Base-by-base conservation (phyloP, 768 basidiomycete species). In the Suillus clintonianus region DNA sequence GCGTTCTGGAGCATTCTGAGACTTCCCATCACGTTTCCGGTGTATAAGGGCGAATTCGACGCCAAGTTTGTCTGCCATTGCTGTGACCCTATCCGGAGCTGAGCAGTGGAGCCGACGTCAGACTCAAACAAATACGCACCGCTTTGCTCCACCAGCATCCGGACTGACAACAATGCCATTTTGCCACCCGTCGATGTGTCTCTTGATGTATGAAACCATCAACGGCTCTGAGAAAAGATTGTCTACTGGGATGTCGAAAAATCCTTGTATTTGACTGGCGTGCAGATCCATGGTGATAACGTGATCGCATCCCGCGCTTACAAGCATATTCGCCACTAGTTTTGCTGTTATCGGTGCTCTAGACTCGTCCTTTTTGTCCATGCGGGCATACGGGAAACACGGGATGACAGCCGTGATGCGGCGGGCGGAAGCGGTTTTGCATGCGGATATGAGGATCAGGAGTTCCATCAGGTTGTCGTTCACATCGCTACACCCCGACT, bases 241-340 rank as follows among this genome's bases (percentile, higher is more conserved):
- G 80, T 99, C 97, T 32, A 97, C 96, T 10, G 97, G 97, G 68
- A 99, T 94, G 76, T 98, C 95, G 76, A 99, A 99, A 82, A 99
- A 99, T 8, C 97, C 97, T 74, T 99, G 97, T 64, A 98, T 99
- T 80, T 99, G 97, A 70, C 91, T 92, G 47, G 97, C 96, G 72
- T 98, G 97, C 58, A 99, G 81, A 76, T 99, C 96, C 91, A 99
- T 97, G n/a, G 97, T 98, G 69, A 99, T 98, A 71, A 99, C 91
- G 73, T 99, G 97, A 78, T 99, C 97, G 74, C 95, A 97, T 27
- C 97, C 97, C 10, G 97, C 96, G 54, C 97, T 93, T 50, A 88
- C 90, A 64, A 99, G 83, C 97, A 99, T 99, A 77, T 97, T 99
- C 27, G 97, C 96, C 55, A 99, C 94, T 60, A 99, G 86, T 79